A percentile compares a stretch with the other conserved stretches of the same genome.
Conservation (phyloP, 176 grass and related monocot species). For the Aegilops bicornis region DNA sequence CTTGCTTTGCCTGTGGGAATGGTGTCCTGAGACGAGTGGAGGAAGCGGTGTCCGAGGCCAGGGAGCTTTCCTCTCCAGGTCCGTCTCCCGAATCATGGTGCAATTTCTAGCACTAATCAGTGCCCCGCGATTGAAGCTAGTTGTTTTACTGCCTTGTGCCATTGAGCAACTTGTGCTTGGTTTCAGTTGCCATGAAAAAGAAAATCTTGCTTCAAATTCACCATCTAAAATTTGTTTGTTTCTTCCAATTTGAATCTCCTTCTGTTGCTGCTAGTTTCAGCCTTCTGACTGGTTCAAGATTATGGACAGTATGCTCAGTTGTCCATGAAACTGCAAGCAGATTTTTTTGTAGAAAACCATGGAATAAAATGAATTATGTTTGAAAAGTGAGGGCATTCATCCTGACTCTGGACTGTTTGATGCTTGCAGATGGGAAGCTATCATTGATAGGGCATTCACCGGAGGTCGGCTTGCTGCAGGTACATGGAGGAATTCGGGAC, state of each 20-base stretch:
- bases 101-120: too few species aligned
- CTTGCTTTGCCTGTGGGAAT: too few species aligned
- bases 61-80: slow-evolving; percentile 46
- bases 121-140: not conserved
- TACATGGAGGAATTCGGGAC: slow-evolving; percentile 75
- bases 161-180: not conserved
- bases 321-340: too few species aligned
- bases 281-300: not conserved
- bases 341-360: not conserved
- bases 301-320: not conserved
- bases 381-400: not conserved
- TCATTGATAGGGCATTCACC: slow-evolving; percentile 90
- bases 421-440: slow-evolving; percentile 54
- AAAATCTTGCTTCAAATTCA: not conserved
- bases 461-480: slow-evolving; percentile 83
- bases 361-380: not conserved
- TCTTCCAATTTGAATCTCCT: not conserved
- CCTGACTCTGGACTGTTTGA: not conserved
- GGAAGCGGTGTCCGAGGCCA: slow-evolving; percentile 64
- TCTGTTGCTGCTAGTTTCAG: not conserved
- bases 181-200: not conserved
- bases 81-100: not conserved
- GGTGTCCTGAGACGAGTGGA: slow-evolving; percentile 54
- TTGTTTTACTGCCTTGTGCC: not conserved
- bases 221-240: not conserved